Percentiles rank a stretch among this genome's conserved stretches.
These are phyloP conservation scores for Cordyceps cateniannulata DNA, from an alignment of 2,329 filamentous ascomycete species.

Conservation along the genomic window DNA sequence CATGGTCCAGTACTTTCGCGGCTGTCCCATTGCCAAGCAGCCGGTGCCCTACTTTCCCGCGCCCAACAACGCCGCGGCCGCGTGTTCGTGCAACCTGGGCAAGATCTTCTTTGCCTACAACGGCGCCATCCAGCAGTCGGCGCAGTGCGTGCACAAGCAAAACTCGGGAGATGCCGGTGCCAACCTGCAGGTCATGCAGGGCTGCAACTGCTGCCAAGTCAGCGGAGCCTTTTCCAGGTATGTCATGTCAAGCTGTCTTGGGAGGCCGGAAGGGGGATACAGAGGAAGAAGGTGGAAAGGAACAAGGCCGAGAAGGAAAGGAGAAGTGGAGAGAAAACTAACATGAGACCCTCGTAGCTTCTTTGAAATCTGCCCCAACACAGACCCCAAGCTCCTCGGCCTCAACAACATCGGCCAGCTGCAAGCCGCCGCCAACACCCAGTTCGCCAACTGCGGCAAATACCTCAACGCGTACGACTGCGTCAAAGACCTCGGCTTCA, in stretches of 20 bases:
- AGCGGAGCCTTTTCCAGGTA: constrained; percentile 30
- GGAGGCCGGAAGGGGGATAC: too few species aligned
- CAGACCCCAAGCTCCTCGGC: constrained; percentile 20
- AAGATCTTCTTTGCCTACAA: constrained; percentile 21
- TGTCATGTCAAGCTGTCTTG: constrained; percentile 5
- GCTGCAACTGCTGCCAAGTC: constrained; percentile 28
- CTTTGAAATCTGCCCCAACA: constrained; percentile 27
- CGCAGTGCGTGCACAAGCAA: constrained; percentile 17
- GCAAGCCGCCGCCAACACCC: constrained; percentile 14
- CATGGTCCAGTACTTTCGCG: constrained; percentile 26
- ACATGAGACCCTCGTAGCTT: constrained; percentile 15
- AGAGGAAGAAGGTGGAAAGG: neutral
- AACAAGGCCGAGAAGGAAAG: neutral
- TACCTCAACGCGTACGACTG: constrained; percentile 21
- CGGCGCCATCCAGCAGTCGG: constrained; percentile 15
- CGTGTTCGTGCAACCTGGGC: constrained; percentile 32
- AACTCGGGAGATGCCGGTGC: constrained; percentile 17
- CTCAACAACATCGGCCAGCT: constrained; percentile 15
- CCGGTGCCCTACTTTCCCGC: constrained; percentile 33
- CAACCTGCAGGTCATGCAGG: constrained; percentile 19
- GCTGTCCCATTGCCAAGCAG: constrained; percentile 23
- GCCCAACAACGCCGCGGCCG: constrained; percentile 25
- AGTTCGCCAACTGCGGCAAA: constrained; percentile 13
- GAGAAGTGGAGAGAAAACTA: neutral
- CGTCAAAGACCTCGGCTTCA: constrained; percentile 18